Percentiles rank a stretch among this genome's conserved stretches.
These are phyloP conservation scores for Daphne laureola DNA, from an alignment of 441 rosid species.

Conservation along the genomic window DNA sequence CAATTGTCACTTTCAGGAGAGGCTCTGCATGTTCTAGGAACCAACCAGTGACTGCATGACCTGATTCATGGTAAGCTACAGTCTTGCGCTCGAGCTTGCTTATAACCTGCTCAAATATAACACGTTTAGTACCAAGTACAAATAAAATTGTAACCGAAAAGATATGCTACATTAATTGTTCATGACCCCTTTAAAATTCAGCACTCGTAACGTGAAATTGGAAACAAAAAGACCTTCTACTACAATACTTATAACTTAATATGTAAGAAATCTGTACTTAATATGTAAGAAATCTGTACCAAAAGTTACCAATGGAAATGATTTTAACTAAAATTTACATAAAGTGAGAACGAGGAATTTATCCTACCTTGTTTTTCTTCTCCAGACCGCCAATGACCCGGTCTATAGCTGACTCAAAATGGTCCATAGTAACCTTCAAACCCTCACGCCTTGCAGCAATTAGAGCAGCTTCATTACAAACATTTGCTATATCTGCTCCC, in stretches of 20 bases:
- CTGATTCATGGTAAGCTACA: constrained; percentile 73
- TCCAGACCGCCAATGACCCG: constrained; percentile 77
- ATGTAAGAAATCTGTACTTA: too few species aligned
- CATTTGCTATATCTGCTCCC: constrained; percentile 78
- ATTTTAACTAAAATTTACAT: neutral
- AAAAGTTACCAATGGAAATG: neutral
- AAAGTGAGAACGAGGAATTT: too few species aligned
- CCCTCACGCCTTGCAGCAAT: constrained; percentile 56
- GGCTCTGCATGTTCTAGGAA: constrained; percentile 76
- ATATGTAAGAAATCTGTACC: too few species aligned
- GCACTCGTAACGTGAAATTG: neutral
- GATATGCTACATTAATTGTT: neutral
- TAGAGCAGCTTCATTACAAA: constrained; percentile 70
- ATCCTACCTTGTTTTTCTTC: constrained; percentile 55
- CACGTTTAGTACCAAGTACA: too few species aligned
- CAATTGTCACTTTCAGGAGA: constrained; percentile 64
- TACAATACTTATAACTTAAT: too few species aligned
- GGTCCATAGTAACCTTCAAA: constrained; percentile 43
- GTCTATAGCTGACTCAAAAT: constrained; percentile 70
- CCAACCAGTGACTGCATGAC: constrained; percentile 75
- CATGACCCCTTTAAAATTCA: neutral
- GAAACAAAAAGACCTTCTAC: neutral
- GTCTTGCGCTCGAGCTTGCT: constrained; percentile 65
- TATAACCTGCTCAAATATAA: constrained; percentile 46
- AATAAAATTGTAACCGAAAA: too few species aligned